phyloP scores from a whole-genome alignment of 768 basidiomycete species.

The Boletus subcaerulescens region DNA sequence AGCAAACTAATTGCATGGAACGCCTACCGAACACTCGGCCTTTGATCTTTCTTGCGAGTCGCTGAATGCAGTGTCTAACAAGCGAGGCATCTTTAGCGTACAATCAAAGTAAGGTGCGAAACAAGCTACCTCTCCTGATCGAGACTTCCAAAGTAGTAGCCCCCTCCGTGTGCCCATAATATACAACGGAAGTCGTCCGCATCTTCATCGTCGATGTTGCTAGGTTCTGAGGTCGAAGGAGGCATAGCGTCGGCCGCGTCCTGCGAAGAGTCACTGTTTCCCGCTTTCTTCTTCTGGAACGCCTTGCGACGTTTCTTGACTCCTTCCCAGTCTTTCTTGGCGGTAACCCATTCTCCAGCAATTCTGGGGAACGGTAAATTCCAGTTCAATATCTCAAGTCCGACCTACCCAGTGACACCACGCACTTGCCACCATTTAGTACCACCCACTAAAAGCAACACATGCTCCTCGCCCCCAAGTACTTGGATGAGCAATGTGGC shows the following conservation, averaged over 20 bases:
- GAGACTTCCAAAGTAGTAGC: constrained; percentile 82
- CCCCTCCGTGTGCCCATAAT: constrained; percentile 78
- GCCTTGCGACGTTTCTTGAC: constrained; percentile 57
- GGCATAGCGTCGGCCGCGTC: constrained; percentile 13
- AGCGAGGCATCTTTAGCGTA: constrained; percentile 2
- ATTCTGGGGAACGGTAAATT: constrained; percentile 45
- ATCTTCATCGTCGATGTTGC: constrained; percentile 55
- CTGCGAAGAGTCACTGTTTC: constrained; percentile 4
- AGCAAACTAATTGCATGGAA: neutral
- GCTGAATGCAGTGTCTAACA: constrained; percentile 67
- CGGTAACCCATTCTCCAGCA: constrained; percentile 84
- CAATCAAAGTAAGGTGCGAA: neutral
- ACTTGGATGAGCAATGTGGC: constrained; percentile 70
- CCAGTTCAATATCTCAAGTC: constrained; percentile 10
- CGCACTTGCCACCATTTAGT: constrained; percentile 98
- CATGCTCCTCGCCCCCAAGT: constrained; percentile 79
- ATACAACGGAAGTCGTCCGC: constrained; percentile 87
- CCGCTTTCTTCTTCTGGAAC: constrained; percentile 34
- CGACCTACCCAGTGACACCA: constrained; percentile 66
- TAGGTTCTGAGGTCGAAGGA: constrained; percentile 27
- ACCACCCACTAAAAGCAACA: constrained; percentile 75
- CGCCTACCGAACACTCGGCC: constrained; percentile 78
- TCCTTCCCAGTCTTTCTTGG: constrained; percentile 79
- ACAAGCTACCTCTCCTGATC: constrained; percentile 63
- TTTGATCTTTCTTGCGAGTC: constrained; percentile 88